phyloP scores from a whole-genome alignment of 73 alveolate species.

The Tetrahymena borealis region DNA sequence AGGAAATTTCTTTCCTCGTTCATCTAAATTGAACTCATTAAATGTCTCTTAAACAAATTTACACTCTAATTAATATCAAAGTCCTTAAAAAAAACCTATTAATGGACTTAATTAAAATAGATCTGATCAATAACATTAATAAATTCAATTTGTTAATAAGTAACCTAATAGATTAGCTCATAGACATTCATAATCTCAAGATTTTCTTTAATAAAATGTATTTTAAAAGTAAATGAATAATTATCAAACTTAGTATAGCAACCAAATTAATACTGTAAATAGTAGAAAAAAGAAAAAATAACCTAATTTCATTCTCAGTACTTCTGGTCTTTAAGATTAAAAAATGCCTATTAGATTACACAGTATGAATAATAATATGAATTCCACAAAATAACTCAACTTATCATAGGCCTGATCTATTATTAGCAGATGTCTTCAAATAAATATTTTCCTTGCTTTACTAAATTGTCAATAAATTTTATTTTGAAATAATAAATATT shows the following conservation, averaged over 20 bases:
- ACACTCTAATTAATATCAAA: not conserved
- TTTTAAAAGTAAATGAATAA: too few species aligned
- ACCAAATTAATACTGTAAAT: not conserved
- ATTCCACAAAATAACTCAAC: too few species aligned
- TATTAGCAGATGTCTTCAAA: too few species aligned
- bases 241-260: too few species aligned
- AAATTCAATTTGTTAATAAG: not conserved
- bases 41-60: not conserved
- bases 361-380: not conserved
- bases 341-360: not conserved
- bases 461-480: too few species aligned
- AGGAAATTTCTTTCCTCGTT: not conserved
- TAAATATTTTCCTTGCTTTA: too few species aligned
- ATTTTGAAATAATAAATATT: too few species aligned
- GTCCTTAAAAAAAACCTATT: not conserved
- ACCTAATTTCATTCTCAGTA: not conserved
- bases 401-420: too few species aligned
- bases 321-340: not conserved
- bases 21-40: not conserved
- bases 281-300: not conserved
- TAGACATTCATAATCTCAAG: not conserved
- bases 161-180: not conserved
- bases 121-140: not conserved
- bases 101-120: not conserved
- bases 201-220: too few species aligned